These are phyloP conservation scores for Boletus coccyginus DNA, from an alignment of 768 basidiomycete species.

Conservation along the genomic window DNA sequence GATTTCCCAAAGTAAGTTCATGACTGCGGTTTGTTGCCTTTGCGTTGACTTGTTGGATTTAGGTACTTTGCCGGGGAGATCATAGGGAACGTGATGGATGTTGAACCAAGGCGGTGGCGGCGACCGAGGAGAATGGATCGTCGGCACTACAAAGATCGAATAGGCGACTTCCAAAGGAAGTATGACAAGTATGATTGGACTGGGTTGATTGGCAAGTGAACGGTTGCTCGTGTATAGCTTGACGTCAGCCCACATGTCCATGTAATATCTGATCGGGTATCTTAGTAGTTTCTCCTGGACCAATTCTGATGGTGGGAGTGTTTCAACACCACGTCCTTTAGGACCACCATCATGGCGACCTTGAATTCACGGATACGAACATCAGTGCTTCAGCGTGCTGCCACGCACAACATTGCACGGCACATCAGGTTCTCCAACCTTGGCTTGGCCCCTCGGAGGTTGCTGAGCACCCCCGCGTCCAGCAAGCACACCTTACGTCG, in stretches of 20 bases:
- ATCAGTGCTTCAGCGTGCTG: not conserved
- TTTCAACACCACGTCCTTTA: not conserved
- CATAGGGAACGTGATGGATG: constrained; percentile 84
- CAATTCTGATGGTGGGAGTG: not conserved
- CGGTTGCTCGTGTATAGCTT: not conserved
- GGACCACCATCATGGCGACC: not conserved
- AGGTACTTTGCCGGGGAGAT: constrained; percentile 97
- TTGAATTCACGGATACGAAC: not conserved
- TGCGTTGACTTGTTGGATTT: constrained; percentile 7
- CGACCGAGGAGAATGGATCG: constrained; percentile 74
- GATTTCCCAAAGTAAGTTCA: constrained; percentile 78
- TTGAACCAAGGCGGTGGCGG: constrained; percentile 86
- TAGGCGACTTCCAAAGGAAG: constrained; percentile 63
- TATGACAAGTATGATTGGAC: constrained; percentile 86
- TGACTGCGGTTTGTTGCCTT: not conserved
- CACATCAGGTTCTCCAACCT: not conserved
- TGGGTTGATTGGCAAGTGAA: constrained; percentile 53
- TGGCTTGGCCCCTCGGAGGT: constrained; percentile 1
- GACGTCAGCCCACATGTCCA: not conserved
- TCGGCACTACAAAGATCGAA: constrained; percentile 65
- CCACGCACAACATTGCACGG: not conserved
- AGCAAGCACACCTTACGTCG: constrained; percentile 35
- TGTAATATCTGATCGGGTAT: not conserved
- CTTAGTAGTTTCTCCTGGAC: not conserved
- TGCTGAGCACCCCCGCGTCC: constrained; percentile 16